Conservation (phyloP, 371 early-diverging fungal species). For the Synchytrium microbalum region DNA sequence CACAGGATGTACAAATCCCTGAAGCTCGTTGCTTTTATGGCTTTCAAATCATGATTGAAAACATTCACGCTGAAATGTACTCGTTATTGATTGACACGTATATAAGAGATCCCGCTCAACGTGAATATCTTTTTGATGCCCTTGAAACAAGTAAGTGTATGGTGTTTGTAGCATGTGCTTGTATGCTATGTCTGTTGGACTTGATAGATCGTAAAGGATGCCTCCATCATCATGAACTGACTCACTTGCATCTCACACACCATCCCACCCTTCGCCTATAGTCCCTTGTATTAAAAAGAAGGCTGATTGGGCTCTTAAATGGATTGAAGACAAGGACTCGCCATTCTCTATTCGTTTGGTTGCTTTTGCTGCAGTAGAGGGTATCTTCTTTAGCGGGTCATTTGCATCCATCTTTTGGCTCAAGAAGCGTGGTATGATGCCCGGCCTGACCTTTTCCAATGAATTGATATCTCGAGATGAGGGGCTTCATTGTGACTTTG, state of each 20-base stretch:
- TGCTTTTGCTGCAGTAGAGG: constrained; percentile 99
- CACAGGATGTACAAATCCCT: constrained; percentile 95
- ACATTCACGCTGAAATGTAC: constrained; percentile 99
- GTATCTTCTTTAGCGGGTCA: constrained; percentile 99
- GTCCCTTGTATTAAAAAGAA: constrained; percentile 96
- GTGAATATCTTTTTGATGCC: constrained; percentile 91
- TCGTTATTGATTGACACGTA: constrained; percentile 97
- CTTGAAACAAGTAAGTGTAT: constrained; percentile 75
- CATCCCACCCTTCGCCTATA: constrained; percentile 16
- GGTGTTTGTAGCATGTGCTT: background rate
- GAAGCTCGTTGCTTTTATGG: constrained; percentile 99
- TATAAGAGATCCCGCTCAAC: constrained; percentile 84
- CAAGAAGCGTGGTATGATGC: constrained; percentile 99
- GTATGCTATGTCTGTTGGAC: background rate
- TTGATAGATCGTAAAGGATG: too few relatives aligned
- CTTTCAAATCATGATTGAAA: constrained; percentile 99
- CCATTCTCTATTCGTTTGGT: constrained; percentile 94
- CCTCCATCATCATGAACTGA: background rate
- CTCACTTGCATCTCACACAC: background rate
- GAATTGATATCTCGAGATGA: constrained; percentile 99
- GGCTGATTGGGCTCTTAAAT: constrained; percentile 98
- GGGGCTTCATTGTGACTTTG: constrained; percentile 99
- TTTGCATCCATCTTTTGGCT: constrained; percentile 99
- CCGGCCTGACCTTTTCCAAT: constrained; percentile 98
- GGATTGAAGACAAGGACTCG: constrained; percentile 83